phyloP scores from a whole-genome alignment of 305 asterid genomes.

The Rubia tinctorum region DNA sequence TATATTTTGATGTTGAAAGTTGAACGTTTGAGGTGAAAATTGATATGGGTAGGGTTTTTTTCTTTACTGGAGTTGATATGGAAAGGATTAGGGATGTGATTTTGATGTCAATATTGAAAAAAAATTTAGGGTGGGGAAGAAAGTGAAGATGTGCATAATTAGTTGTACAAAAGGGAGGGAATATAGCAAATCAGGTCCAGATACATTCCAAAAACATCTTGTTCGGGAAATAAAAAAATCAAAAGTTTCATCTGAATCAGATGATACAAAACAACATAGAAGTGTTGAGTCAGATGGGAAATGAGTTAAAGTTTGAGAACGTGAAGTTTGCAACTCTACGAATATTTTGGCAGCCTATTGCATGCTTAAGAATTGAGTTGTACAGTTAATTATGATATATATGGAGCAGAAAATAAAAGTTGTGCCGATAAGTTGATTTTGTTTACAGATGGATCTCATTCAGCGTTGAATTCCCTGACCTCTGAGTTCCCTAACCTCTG shows the following conservation, averaged over 20 bases:
- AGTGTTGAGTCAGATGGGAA: conserved; percentile 23
- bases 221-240: conserved; percentile 25
- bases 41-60: conserved; percentile 15
- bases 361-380: too few relatives aligned
- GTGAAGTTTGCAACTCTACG: not conserved
- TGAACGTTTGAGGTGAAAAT: conserved; percentile 23
- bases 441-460: too few relatives aligned
- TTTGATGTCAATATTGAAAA: conserved; percentile 6
- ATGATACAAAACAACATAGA: conserved; percentile 18
- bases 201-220: conserved; percentile 40
- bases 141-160: conserved; percentile 26
- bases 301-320: conserved; percentile 12
- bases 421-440: too few relatives aligned
- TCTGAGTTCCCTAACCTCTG: too few relatives aligned
- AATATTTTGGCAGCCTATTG: too few relatives aligned
- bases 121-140: conserved; percentile 38
- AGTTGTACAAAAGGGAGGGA: conserved; percentile 45
- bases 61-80: conserved; percentile 15
- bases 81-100: not conserved
- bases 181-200: conserved; percentile 45
- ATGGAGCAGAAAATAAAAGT: too few relatives aligned
- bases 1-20: conserved; percentile 1
- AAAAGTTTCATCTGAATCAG: conserved; percentile 22
- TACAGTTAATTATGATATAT: too few relatives aligned
- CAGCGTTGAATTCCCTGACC: too few relatives aligned